phyloP scores from a whole-genome alignment of 192 early-diverging fungal species.

The Radiomyces spectabilis region DNA sequence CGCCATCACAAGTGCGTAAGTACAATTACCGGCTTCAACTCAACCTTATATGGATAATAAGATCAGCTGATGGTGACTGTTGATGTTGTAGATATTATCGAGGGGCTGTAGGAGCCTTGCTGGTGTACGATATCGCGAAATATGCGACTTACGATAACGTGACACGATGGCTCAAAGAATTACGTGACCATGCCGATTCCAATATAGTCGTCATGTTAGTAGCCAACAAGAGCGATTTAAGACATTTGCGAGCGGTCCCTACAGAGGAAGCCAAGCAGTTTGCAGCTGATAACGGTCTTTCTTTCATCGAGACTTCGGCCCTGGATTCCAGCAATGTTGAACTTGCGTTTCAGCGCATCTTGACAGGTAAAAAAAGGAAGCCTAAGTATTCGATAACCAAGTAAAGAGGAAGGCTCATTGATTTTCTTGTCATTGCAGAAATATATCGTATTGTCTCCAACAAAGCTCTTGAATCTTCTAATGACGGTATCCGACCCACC shows the following conservation, averaged over 20 bases:
- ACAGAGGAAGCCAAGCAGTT: conserved; percentile 98
- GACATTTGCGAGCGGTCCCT: conserved; percentile 92
- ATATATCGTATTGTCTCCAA: conserved; percentile 96
- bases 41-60: not conserved
- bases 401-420: not conserved
- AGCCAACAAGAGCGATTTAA: conserved; percentile 98
- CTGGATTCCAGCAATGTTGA: conserved; percentile 96
- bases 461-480: conserved; percentile 84
- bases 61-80: not conserved
- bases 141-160: conserved; percentile 94
- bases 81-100: conserved; percentile 73
- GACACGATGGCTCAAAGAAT: conserved; percentile 95
- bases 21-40: too few species aligned
- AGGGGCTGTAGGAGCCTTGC: conserved; percentile 94
- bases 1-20: conserved; percentile 69
- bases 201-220: conserved; percentile 99
- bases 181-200: conserved; percentile 92
- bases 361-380: conserved; percentile 60
- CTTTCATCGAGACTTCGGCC: conserved; percentile 98
- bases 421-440: conserved; percentile 41
- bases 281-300: conserved; percentile 67
- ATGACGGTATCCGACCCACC: conserved; percentile 60
- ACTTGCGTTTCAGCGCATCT: conserved; percentile 88
- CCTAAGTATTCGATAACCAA: not conserved
- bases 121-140: conserved; percentile 98